Evolutionary conservation across 495 filamentous ascomycete species (phyloP).

Genomic region (Xylaria nigripes): DNA sequence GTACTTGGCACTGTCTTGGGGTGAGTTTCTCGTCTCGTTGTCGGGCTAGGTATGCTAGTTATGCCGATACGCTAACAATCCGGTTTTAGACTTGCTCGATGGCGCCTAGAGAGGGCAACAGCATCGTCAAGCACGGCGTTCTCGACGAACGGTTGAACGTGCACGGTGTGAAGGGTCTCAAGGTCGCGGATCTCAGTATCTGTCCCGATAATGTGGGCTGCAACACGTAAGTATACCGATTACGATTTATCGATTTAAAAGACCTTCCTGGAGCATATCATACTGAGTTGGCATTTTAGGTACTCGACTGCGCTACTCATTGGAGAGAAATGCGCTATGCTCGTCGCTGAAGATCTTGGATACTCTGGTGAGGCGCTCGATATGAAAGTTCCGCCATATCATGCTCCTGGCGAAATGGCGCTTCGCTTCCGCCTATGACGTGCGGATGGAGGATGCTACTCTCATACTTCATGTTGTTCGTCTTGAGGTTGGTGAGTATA

Average conservation of each 20-base stretch:
- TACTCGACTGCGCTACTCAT: slow-evolving; percentile 70
- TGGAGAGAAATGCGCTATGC: slow-evolving; percentile 70
- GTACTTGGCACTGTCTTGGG: slow-evolving; percentile 64
- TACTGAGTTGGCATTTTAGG: slow-evolving; percentile 16
- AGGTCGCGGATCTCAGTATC: slow-evolving; percentile 73
- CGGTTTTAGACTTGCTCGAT: slow-evolving; percentile 61
- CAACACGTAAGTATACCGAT: slow-evolving; percentile 57
- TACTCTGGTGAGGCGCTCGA: slow-evolving; percentile 65
- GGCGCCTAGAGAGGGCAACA: slow-evolving; percentile 70
- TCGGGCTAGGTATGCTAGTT: background rate
- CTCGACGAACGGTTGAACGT: slow-evolving; percentile 74
- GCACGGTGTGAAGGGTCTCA: slow-evolving; percentile 70
- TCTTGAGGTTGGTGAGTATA: background rate
- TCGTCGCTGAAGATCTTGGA: slow-evolving; percentile 67
- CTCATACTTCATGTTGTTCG: too few species aligned
- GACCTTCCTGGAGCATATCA: too few species aligned
- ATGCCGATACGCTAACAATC: background rate
- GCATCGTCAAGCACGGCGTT: slow-evolving; percentile 72
- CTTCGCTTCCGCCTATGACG: slow-evolving; percentile 25
- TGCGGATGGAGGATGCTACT: background rate
- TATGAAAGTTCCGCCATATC: slow-evolving; percentile 63
- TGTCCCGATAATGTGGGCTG: slow-evolving; percentile 78
- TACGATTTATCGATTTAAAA: too few species aligned
- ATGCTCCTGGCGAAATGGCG: slow-evolving; percentile 46
- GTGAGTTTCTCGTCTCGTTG: slow-evolving; percentile 29